phyloP scores from a whole-genome alignment of 176 grass and related monocot genomes.

The Musa beccarii region DNA sequence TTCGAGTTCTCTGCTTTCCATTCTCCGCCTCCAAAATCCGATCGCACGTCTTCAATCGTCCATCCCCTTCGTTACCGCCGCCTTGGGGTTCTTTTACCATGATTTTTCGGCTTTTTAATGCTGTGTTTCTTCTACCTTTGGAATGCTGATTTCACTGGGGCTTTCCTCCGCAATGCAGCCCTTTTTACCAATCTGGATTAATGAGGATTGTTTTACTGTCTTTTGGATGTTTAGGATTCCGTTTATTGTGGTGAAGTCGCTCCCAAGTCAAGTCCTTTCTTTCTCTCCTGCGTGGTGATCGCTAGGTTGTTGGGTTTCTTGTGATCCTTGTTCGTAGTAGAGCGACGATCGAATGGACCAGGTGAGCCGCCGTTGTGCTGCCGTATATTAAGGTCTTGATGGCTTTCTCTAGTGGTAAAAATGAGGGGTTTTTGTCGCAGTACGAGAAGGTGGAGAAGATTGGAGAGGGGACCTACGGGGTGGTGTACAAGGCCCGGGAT shows the following conservation, averaged over 20 bases:
- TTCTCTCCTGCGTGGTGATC: neutral
- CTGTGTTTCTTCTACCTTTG: neutral
- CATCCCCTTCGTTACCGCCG: neutral
- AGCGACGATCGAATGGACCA: slow-evolving; percentile 3
- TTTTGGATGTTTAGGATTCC: neutral
- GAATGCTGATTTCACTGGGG: neutral
- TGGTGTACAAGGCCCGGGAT: slow-evolving; percentile 74
- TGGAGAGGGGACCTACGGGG: slow-evolving; percentile 78
- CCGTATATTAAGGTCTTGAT: neutral
- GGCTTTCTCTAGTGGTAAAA: neutral
- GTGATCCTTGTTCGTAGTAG: neutral
- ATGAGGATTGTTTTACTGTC: slow-evolving; percentile 3
- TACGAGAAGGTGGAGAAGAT: slow-evolving; percentile 93
- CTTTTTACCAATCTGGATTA: neutral
- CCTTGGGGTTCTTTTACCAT: neutral
- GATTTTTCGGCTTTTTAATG: neutral
- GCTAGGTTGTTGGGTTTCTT: neutral
- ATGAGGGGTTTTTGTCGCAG: slow-evolving; percentile 19
- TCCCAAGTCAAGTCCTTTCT: neutral
- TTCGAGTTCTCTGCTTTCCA: neutral
- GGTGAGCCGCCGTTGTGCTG: slow-evolving; percentile 2
- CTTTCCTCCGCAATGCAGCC: neutral
- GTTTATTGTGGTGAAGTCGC: slow-evolving; percentile 1
- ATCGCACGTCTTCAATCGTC: neutral
- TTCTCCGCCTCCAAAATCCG: neutral